Base-by-base conservation (phyloP, 1,284 basidiomycete species). In the Schizophyllum amplum region DNA sequence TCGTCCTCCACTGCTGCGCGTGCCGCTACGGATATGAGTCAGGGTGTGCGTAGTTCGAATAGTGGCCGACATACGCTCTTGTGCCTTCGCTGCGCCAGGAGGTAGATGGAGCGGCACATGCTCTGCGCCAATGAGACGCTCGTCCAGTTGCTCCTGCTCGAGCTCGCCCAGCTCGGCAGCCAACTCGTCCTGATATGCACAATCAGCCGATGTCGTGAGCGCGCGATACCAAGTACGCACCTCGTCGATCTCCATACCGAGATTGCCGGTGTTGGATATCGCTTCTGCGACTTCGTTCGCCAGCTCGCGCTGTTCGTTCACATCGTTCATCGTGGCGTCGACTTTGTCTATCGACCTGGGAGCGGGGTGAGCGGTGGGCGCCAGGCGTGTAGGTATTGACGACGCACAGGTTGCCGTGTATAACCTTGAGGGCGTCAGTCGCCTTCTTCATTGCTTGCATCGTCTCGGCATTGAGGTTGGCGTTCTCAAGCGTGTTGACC, bases 381-480 rank as follows among this genome's bases (percentile, higher is more conserved):
- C 48, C 22, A 5, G 48, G 11, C 48, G 11, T 9, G 48, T 21
- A 50, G n/a, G 58, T 52, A 53, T 57, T 23, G 33, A 42, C 24
- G 21, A 84, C 92, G 68, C 62, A 96, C 93, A 98, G 81, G 67
- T 86, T 88, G 56, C 88, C 87, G 68, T 99, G 97, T 59, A 99
- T 98, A 52, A 83, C 81, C 75, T 91, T 91, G 70, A 99, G 81
- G 17, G 92, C 97, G 62, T 90, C 87, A 0, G 94, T 84, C 48
- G 93, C 97, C 73, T 92, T 91, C 86, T 94, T 95, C 94, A 99
- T 98, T 24, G 93, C 95, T 24, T 84, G 78, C 92, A 99, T 95
- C 25, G 94, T 98, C 80, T 98, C 95, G 67, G 93, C 89, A 73
- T 99, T 99, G 74, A 99, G 84, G 77, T 98, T 99, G 53, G 97